Percentiles rank a stretch among this genome's conserved stretches.
These are phyloP conservation scores for Cadophora sp. DNA, from an alignment of 2,329 filamentous ascomycete species.

Conservation along the genomic window DNA sequence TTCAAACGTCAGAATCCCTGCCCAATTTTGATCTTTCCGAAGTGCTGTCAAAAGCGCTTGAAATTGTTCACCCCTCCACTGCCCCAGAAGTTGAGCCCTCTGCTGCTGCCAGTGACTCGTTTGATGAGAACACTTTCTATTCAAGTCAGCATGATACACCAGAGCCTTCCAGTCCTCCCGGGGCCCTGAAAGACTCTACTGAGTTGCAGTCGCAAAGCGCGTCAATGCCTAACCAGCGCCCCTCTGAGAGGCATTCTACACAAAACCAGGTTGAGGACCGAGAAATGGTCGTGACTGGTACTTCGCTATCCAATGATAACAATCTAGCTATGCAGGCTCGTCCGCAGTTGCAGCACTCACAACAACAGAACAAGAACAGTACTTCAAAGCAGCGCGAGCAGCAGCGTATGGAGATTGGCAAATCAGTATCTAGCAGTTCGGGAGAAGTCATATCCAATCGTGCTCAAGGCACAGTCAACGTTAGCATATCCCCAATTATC, in stretches of 20 bases:
- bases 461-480: conserved; percentile 20
- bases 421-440: conserved; percentile 20
- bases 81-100: conserved; percentile 63
- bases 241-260: conserved; percentile 33
- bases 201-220: conserved; percentile 36
- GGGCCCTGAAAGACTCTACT: conserved; percentile 37
- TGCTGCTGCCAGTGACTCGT: conserved; percentile 75
- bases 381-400: neutral
- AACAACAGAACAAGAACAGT: conserved; percentile 27
- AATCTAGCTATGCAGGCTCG: conserved; percentile 32
- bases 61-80: conserved; percentile 70
- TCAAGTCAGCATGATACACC: conserved; percentile 90
- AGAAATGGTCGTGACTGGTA: conserved; percentile 39
- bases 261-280: conserved; percentile 33
- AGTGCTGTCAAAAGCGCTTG: conserved; percentile 73
- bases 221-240: conserved; percentile 33
- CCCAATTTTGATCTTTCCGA: conserved; percentile 74
- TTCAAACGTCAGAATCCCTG: conserved; percentile 56
- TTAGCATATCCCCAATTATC: conserved; percentile 8
- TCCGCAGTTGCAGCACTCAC: conserved; percentile 27
- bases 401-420: conserved; percentile 20
- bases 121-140: conserved; percentile 95
- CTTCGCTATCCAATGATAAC: conserved; percentile 42
- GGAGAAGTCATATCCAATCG: conserved; percentile 16
- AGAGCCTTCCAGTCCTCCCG: conserved; percentile 54